Base-by-base conservation (phyloP, 768 basidiomycete genomes). In the Agaricus sinodeliciosus region DNA sequence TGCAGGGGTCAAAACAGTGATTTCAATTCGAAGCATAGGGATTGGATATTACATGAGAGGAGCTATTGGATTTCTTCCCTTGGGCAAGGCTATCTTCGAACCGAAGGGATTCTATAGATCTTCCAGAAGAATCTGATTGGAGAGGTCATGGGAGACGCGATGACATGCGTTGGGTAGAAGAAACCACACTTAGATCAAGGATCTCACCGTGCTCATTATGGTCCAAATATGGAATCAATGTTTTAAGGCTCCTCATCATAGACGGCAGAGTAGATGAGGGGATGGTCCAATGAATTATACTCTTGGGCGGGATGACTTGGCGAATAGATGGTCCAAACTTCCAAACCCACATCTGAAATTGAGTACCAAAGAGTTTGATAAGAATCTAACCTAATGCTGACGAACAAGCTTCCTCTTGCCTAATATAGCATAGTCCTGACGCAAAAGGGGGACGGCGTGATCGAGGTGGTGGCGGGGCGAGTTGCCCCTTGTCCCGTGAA, bases 91-190 rank as follows among this genome's bases (percentile, higher is more conserved):
- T 48, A 39, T 48, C 46, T 18, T 18, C 11, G 35, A 22, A 40
- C 8, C 27, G 7, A 18, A 13, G 7, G 1, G 41, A 6, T 25
- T 12, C 34, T 50, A 37, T 34, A 44, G 18, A 39, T 45, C 48
- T 42, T 50, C 49, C 28, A 27, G 51, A 53, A 53, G 37, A 41
- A 35, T 44, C 51, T 40, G 37, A 53, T 53, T 27, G 27, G 51
- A 53, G 37, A 46, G 43, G 36, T 45, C 51, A 52, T 52, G 49
- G 41, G 49, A 50, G 49, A 34, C 16, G 19, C n/a, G 18, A 5
- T 13, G 49, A 40, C 41, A 50, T 43, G 43, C 42, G 42, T 50
- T 27, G 16, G 41, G 27, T 27, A 43, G n/a, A 19, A 28, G 37
- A 26, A 15, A 22, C 22, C 22, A 22, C 22, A 22, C 22, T 22